A percentile compares a stretch with the other conserved stretches of the same genome.
Conservation (phyloP, 441 rosid species). For the Bruguiera hainesii region DNA sequence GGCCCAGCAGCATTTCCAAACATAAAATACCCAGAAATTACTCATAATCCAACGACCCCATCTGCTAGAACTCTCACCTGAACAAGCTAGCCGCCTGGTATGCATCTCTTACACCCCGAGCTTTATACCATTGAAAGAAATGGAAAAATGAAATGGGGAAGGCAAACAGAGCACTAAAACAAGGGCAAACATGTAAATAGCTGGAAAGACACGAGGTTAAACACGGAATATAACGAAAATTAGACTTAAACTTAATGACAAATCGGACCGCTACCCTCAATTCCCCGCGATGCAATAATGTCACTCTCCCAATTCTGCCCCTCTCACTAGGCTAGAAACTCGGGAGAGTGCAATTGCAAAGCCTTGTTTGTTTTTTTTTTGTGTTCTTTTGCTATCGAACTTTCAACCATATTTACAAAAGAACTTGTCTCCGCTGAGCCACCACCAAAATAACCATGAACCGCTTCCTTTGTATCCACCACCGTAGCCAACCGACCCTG, state of each 20-base stretch:
- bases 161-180: not conserved
- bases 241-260: slow-evolving; percentile 15
- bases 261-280: slow-evolving; percentile 87
- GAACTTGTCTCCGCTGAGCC: slow-evolving; percentile 19
- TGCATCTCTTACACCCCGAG: slow-evolving; percentile 78
- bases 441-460: slow-evolving; percentile 15
- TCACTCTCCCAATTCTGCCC: slow-evolving; percentile 62
- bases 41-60: not conserved
- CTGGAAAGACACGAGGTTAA: slow-evolving; percentile 17
- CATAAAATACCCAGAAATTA: not conserved
- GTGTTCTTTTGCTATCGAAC: slow-evolving; percentile 18
- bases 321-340: slow-evolving; percentile 32
- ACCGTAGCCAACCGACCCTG: slow-evolving; percentile 10
- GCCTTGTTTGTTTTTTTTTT: slow-evolving; percentile 22
- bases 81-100: slow-evolving; percentile 40
- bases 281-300: slow-evolving; percentile 74
- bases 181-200: slow-evolving; percentile 14
- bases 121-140: slow-evolving; percentile 9
- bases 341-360: slow-evolving; percentile 77
- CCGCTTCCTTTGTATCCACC: slow-evolving; percentile 20
- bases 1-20: slow-evolving; percentile 47
- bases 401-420: slow-evolving; percentile 34
- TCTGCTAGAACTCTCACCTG: slow-evolving; percentile 1
- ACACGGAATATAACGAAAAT: slow-evolving; percentile 7
- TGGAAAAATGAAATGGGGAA: not conserved